Evolutionary conservation across 495 filamentous ascomycete genomes (phyloP).

Genomic region (Massariosphaeria phaeospora): DNA sequence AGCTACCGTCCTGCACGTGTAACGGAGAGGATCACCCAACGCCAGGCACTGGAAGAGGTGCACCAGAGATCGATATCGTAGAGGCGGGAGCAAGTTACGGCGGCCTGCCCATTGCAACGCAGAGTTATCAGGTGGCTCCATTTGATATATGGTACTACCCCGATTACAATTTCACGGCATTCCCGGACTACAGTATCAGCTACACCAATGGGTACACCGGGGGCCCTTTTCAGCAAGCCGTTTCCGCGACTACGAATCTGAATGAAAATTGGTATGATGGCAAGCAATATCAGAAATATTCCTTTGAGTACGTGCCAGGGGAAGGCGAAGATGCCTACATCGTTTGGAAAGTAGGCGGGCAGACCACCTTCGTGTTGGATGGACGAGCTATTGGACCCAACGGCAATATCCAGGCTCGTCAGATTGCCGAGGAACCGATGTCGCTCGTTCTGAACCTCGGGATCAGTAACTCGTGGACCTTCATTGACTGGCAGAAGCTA

Average conservation of each 20-base stretch:
- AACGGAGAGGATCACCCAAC: constrained; percentile 61
- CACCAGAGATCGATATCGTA: constrained; percentile 72
- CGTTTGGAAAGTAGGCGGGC: constrained; percentile 63
- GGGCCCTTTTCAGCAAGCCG: constrained; percentile 66
- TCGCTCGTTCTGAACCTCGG: constrained; percentile 65
- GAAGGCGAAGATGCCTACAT: constrained; percentile 58
- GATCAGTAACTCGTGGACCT: constrained; percentile 59
- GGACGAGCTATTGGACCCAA: constrained; percentile 64
- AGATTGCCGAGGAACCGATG: constrained; percentile 68
- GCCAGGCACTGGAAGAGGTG: constrained; percentile 63
- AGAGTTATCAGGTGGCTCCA: constrained; percentile 69
- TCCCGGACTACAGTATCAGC: constrained; percentile 57
- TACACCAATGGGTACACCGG: constrained; percentile 62
- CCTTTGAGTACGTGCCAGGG: constrained; percentile 59
- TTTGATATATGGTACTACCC: constrained; percentile 75
- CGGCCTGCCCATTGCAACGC: constrained; percentile 47
- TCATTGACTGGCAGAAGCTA: constrained; percentile 44
- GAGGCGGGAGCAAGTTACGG: constrained; percentile 62
- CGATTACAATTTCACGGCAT: constrained; percentile 50
- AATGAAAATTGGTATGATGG: constrained; percentile 75
- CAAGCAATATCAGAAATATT: constrained; percentile 64
- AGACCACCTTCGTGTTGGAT: constrained; percentile 65
- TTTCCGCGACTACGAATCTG: constrained; percentile 65
- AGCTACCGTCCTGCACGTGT: constrained; percentile 67
- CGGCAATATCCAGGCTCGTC: constrained; percentile 66